Conservation (phyloP, 2,329 filamentous ascomycete genomes). For the Trichoderma cornu-damae region DNA sequence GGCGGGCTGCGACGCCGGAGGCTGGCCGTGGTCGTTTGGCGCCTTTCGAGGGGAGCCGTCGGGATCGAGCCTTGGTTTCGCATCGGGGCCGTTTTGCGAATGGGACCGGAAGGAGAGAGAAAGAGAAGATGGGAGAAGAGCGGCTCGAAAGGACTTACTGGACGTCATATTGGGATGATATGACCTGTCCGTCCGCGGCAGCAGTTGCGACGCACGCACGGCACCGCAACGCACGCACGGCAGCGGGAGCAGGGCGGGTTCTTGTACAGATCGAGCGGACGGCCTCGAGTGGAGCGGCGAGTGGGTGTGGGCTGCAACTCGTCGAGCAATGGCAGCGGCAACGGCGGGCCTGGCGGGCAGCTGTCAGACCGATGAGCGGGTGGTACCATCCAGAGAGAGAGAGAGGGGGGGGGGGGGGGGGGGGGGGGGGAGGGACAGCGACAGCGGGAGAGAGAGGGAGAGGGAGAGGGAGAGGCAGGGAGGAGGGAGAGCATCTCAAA, state of each 20-base stretch:
- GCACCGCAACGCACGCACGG: slow-evolving; percentile 30
- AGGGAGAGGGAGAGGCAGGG: too few species aligned
- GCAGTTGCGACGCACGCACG: slow-evolving; percentile 29
- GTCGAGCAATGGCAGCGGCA: background rate
- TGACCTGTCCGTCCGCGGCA: slow-evolving; percentile 28
- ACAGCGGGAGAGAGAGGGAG: too few species aligned
- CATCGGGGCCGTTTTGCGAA: slow-evolving; percentile 25
- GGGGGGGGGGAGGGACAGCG: too few species aligned
- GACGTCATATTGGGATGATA: slow-evolving; percentile 41
- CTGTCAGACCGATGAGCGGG: slow-evolving; percentile 6
- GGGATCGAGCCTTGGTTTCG: slow-evolving; percentile 22
- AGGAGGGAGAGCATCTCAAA: background rate
- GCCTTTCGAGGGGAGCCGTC: slow-evolving; percentile 22
- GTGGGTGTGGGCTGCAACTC: background rate
- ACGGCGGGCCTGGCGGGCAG: background rate
- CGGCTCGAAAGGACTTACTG: slow-evolving; percentile 41
- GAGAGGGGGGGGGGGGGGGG: too few species aligned
- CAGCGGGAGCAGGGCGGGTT: slow-evolving; percentile 13
- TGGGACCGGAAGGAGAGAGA: slow-evolving; percentile 31
- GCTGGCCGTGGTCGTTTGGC: slow-evolving; percentile 22
- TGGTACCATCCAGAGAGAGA: background rate
- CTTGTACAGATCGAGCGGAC: slow-evolving; percentile 15
- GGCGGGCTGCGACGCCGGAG: slow-evolving; percentile 18
- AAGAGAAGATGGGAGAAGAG: slow-evolving; percentile 36
- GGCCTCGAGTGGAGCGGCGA: slow-evolving; percentile 10